Conservation (phyloP, 495 filamentous ascomycete genomes). For the Mytilinidion resinicola region DNA sequence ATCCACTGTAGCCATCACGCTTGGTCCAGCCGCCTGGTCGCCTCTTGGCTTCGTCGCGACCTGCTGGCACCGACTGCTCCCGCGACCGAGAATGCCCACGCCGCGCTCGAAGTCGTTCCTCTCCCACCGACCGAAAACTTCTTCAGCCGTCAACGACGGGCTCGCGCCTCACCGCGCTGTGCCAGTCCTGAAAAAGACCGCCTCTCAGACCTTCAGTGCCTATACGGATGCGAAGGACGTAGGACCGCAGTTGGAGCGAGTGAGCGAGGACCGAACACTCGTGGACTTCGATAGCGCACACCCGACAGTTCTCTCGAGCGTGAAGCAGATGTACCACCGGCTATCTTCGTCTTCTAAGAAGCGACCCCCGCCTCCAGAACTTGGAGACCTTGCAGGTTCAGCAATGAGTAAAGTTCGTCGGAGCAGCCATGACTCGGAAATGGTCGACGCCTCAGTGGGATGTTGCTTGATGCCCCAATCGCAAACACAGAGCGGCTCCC, state of each 20-base stretch:
- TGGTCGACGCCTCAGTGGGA: background rate
- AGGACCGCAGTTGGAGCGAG: background rate
- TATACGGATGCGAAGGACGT: constrained; percentile 7
- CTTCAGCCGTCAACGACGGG: constrained; percentile 20
- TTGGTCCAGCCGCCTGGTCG: no score
- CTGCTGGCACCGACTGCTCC: background rate
- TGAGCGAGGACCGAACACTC: constrained; percentile 10
- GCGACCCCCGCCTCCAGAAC: background rate
- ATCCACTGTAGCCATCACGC: no score
- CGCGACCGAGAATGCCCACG: constrained; percentile 7
- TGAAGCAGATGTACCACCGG: constrained; percentile 18
- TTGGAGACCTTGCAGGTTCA: background rate
- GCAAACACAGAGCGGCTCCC: background rate
- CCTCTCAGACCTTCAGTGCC: constrained; percentile 22
- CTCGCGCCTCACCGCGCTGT: background rate
- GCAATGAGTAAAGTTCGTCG: background rate
- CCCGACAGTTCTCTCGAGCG: constrained; percentile 7
- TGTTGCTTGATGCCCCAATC: background rate
- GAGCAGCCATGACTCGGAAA: background rate
- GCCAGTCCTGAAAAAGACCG: constrained; percentile 23
- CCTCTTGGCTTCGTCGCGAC: no score
- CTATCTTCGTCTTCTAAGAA: constrained; percentile 21
- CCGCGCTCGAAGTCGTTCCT: constrained; percentile 17
- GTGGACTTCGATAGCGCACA: constrained; percentile 7
- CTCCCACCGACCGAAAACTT: constrained; percentile 24